Conservation (phyloP, 192 early-diverging fungal species). For the Helicostylum pulchrum region DNA sequence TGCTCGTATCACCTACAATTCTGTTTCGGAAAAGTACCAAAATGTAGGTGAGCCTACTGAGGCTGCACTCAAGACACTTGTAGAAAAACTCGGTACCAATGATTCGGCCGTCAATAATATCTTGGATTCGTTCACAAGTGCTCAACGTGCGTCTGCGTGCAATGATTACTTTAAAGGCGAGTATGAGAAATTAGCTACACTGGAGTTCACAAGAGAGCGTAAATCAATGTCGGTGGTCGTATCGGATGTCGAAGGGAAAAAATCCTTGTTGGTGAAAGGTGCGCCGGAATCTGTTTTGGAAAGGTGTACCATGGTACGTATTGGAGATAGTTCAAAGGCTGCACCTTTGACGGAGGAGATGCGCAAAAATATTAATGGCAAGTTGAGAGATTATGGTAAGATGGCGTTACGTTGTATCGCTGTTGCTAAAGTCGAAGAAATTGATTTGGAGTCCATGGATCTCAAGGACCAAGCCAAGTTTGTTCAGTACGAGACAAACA, state of each 20-base stretch:
- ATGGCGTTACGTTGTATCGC: conserved; percentile 87
- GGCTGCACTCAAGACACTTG: conserved; percentile 90
- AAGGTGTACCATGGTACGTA: conserved; percentile 67
- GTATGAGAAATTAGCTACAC: conserved; percentile 60
- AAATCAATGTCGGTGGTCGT: conserved; percentile 99
- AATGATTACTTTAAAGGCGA: conserved; percentile 69
- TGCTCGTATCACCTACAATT: conserved; percentile 77
- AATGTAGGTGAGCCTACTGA: conserved; percentile 98
- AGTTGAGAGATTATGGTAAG: conserved; percentile 74
- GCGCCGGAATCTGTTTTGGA: conserved; percentile 92
- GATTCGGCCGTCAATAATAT: conserved; percentile 62
- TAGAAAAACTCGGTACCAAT: conserved; percentile 88
- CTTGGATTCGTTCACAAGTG: conserved; percentile 43
- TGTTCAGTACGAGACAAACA: conserved; percentile 68
- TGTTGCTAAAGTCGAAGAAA: conserved; percentile 80
- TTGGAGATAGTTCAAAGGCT: conserved; percentile 41
- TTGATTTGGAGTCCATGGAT: conserved; percentile 42
- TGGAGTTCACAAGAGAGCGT: conserved; percentile 96
- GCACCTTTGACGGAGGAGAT: conserved; percentile 65
- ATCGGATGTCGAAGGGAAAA: conserved; percentile 12
- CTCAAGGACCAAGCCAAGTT: conserved; percentile 66
- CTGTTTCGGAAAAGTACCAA: conserved; percentile 52
- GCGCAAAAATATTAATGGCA: conserved; percentile 57
- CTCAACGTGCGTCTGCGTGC: conserved; percentile 62
- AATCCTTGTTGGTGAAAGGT: conserved; percentile 83